Percentiles rank a stretch among this genome's conserved stretches.
Evolutionary conservation across 768 basidiomycete genomes (phyloP).

Genomic region (Pleurotus tuoliensis): DNA sequence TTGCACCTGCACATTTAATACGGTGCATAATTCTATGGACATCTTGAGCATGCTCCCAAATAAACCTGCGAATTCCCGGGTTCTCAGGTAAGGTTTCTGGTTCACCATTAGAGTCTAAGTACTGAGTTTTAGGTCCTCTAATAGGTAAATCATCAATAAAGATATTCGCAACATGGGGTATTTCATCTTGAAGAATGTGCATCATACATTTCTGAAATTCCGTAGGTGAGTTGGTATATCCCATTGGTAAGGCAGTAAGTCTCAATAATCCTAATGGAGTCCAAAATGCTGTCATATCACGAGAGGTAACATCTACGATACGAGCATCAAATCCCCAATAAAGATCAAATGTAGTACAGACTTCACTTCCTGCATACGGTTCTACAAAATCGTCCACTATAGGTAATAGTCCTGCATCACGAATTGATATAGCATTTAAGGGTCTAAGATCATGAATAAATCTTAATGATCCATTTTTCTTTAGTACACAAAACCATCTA

Average conservation of each 20-base stretch:
- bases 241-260: slow-evolving; percentile 31
- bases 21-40: slow-evolving; percentile 30
- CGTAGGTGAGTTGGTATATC: slow-evolving; percentile 32
- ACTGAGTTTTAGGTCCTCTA: no score
- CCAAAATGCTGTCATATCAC: slow-evolving; percentile 33
- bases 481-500: slow-evolving; percentile 33
- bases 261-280: slow-evolving; percentile 29
- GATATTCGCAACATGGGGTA: slow-evolving; percentile 8
- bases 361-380: no score
- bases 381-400: slow-evolving; percentile 1
- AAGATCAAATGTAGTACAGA: no score
- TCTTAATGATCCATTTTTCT: slow-evolving; percentile 27
- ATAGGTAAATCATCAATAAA: neutral
- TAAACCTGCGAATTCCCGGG: slow-evolving; percentile 22
- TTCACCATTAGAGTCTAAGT: no score
- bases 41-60: slow-evolving; percentile 33
- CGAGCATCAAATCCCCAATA: no score
- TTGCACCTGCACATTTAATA: no score
- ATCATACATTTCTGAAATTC: slow-evolving; percentile 28
- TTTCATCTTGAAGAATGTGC: slow-evolving; percentile 29
- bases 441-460: slow-evolving; percentile 36
- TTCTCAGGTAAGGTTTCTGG: slow-evolving; percentile 17
- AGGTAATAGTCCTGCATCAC: slow-evolving; percentile 29
- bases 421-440: slow-evolving; percentile 32
- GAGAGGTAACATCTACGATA: slow-evolving; percentile 14